A percentile compares a stretch with the other conserved stretches of the same genome.
These are phyloP conservation scores for Scutellaria barbata DNA, from an alignment of 257 asterid species.

Conservation along the genomic window DNA sequence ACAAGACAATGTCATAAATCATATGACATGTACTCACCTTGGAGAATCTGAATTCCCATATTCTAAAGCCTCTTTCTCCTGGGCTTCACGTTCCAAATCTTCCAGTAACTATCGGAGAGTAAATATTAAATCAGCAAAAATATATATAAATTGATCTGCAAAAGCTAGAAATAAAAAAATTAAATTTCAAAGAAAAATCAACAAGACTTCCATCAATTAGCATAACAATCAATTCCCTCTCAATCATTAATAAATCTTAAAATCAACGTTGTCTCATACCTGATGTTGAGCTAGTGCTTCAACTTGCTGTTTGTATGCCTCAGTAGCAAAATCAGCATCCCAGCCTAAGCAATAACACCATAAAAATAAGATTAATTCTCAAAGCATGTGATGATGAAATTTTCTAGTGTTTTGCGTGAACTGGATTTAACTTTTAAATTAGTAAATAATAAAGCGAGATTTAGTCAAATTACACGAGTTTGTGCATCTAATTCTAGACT, in stretches of 20 bases:
- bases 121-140: conserved; percentile 30
- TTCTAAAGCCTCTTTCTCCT: conserved; percentile 87
- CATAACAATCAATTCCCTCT: conserved; percentile 4
- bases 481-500: not conserved
- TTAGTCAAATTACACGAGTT: conserved; percentile 20
- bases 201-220: conserved; percentile 27
- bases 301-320: conserved; percentile 89
- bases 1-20: not conserved
- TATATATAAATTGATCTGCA: not conserved
- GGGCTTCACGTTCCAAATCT: conserved; percentile 87
- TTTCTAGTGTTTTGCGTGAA: conserved; percentile 15
- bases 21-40: conserved; percentile 49
- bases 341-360: conserved; percentile 65
- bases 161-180: conserved; percentile 5
- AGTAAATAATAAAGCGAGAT: not conserved
- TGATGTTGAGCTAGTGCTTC: conserved; percentile 89
- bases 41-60: conserved; percentile 59
- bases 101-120: conserved; percentile 70
- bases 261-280: conserved; percentile 48
- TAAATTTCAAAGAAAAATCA: conserved; percentile 6
- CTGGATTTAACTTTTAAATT: not conserved
- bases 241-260: conserved; percentile 18
- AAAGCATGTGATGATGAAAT: conserved; percentile 25
- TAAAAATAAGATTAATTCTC: conserved; percentile 24
- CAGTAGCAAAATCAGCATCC: conserved; percentile 98